phyloP scores from a whole-genome alignment of 768 basidiomycete genomes.

The Leccinum aurantiacum region DNA sequence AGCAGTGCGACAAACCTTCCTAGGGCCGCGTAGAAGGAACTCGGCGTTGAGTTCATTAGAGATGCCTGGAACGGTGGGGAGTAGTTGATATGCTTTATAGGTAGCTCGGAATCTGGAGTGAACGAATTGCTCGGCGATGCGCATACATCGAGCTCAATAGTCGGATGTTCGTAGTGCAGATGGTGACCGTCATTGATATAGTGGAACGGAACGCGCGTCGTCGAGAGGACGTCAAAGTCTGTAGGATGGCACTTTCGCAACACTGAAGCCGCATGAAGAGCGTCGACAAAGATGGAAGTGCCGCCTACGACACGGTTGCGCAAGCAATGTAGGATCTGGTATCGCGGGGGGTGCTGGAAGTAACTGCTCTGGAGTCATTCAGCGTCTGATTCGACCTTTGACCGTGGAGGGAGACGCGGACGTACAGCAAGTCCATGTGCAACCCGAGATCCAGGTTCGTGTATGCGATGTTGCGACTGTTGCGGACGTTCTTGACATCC shows the following conservation, averaged over 20 bases:
- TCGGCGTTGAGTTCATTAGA: constrained; percentile 50
- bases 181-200: constrained; percentile 92
- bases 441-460: constrained; percentile 86
- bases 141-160: constrained; percentile 59
- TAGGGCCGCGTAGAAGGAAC: constrained; percentile 63
- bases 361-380: constrained; percentile 52
- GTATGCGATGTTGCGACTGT: constrained; percentile 91
- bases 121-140: constrained; percentile 10
- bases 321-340: constrained; percentile 90
- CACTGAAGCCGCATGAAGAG: constrained; percentile 57
- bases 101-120: constrained; percentile 7
- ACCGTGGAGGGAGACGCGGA: constrained; percentile 9
- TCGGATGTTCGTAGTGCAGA: constrained; percentile 68
- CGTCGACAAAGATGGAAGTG: constrained; percentile 83
- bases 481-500: constrained; percentile 76
- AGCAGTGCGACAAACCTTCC: constrained; percentile 57
- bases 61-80: constrained; percentile 95
- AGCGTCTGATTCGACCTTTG: not conserved
- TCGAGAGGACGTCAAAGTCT: constrained; percentile 58
- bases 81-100: constrained; percentile 78
- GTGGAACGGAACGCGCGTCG: constrained; percentile 77
- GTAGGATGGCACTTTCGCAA: constrained; percentile 52
- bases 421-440: constrained; percentile 91
- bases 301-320: constrained; percentile 84
- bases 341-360: constrained; percentile 87